Conservation (phyloP, 148 eudicot species). For the Agrostemma githago region DNA sequence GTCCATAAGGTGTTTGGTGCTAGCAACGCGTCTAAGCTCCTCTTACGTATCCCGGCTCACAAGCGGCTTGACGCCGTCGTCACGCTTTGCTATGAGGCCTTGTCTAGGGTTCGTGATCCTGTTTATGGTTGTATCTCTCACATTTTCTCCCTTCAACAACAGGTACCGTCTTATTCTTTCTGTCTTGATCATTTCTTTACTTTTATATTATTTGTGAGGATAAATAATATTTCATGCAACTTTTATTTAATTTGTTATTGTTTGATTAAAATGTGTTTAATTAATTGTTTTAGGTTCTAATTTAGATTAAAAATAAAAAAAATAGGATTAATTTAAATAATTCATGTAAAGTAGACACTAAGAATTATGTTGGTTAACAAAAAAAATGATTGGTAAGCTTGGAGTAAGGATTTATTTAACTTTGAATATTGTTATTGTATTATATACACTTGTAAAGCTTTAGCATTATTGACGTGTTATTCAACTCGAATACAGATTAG, state of each 20-base stretch:
- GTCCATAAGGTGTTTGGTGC: constrained; percentile 76
- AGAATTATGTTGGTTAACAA: background rate
- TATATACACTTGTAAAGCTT: too few relatives aligned
- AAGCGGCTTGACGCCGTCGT: constrained; percentile 68
- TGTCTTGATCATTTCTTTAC: background rate
- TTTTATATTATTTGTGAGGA: background rate
- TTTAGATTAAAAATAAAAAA: background rate
- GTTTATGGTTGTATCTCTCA: constrained; percentile 77
- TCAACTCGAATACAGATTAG: too few relatives aligned
- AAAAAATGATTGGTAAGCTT: background rate
- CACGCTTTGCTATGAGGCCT: constrained; percentile 70
- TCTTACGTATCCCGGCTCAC: constrained; percentile 50
- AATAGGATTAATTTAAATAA: too few relatives aligned
- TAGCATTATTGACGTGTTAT: too few relatives aligned
- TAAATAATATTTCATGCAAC: background rate
- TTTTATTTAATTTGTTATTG: background rate
- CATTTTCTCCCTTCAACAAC: constrained; percentile 70
- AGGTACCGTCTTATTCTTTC: constrained; percentile 31
- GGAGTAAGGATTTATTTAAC: background rate
- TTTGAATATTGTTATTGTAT: background rate
- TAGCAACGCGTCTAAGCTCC: constrained; percentile 67
- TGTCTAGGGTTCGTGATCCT: constrained; percentile 80
- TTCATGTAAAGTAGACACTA: too few relatives aligned
- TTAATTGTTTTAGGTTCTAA: too few relatives aligned
- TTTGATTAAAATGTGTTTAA: too few relatives aligned